Percentiles rank a stretch among this genome's conserved stretches.
These are phyloP conservation scores for Blastomyces parvus DNA, from an alignment of 2,329 filamentous ascomycete species.

Conservation along the genomic window DNA sequence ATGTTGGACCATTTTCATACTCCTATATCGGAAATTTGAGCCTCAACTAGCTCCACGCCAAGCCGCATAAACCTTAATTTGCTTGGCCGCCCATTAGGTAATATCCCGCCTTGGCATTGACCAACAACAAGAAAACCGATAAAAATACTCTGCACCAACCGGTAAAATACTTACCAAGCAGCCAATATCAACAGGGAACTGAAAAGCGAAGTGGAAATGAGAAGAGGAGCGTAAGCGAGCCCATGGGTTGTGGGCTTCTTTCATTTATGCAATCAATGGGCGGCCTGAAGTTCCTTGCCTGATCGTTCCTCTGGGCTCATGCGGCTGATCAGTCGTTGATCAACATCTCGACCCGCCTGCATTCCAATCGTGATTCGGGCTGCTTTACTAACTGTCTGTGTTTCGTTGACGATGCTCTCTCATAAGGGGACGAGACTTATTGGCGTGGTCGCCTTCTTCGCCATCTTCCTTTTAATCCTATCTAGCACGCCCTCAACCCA, in stretches of 20 bases:
- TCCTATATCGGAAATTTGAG: too few species aligned
- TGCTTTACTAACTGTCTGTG: not conserved
- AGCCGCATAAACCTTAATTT: too few species aligned
- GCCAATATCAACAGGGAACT: not conserved
- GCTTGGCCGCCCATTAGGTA: not conserved
- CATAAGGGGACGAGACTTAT: constrained; percentile 35
- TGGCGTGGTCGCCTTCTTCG: constrained; percentile 35
- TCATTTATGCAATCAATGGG: not conserved
- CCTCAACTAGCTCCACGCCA: too few species aligned
- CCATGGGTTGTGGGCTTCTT: not conserved
- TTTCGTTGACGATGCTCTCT: constrained; percentile 27
- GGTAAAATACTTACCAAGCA: too few species aligned
- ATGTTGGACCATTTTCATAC: not conserved
- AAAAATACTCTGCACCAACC: not conserved
- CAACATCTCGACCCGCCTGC: not conserved
- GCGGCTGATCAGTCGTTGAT: not conserved
- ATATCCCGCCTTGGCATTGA: not conserved
- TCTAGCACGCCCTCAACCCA: constrained; percentile 32
- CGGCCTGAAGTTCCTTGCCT: not conserved
- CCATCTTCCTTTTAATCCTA: constrained; percentile 36
- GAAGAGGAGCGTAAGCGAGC: not conserved
- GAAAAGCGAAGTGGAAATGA: not conserved
- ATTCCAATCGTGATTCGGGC: not conserved
- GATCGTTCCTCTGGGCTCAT: not conserved
- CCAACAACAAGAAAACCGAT: too few species aligned